Evolutionary conservation across 768 basidiomycete genomes (phyloP).

Genomic region (Lyophyllum semitale): DNA sequence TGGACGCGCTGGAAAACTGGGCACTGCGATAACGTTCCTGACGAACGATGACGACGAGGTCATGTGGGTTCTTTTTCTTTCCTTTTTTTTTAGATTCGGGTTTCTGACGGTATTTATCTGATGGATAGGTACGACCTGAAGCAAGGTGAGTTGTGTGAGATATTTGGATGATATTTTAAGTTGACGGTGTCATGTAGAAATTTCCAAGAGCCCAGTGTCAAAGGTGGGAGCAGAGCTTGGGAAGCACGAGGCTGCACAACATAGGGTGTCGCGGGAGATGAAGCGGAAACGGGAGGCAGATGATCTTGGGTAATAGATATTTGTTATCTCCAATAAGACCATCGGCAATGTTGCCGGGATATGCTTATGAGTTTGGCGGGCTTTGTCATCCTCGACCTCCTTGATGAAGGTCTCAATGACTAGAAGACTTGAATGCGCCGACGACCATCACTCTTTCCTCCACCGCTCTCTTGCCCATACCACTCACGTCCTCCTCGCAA

Average conservation of each 20-base stretch:
- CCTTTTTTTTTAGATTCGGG: slow-evolving; percentile 3
- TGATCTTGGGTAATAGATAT: slow-evolving; percentile 50
- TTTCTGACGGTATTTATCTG: slow-evolving; percentile 12
- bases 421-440: neutral
- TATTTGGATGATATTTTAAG: neutral
- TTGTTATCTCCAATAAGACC: neutral
- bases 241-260: slow-evolving; percentile 89
- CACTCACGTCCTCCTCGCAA: slow-evolving; percentile 22
- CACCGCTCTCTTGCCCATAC: slow-evolving; percentile 7
- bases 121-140: slow-evolving; percentile 86
- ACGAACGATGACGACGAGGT: slow-evolving; percentile 96
- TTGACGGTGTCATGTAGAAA: slow-evolving; percentile 54
- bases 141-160: slow-evolving; percentile 58
- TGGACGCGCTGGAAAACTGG: slow-evolving; percentile 95
- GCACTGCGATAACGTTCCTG: slow-evolving; percentile 92
- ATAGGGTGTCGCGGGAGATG: slow-evolving; percentile 91
- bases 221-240: slow-evolving; percentile 88
- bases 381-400: neutral
- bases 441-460: neutral
- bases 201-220: slow-evolving; percentile 90
- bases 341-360: no score
- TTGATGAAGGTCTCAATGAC: neutral
- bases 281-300: slow-evolving; percentile 90
- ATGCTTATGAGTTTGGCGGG: no score
- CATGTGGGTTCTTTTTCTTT: slow-evolving; percentile 62